Base-by-base conservation (phyloP, 208 protist genomes). In the Vickermania ingenoplastis region DNA sequence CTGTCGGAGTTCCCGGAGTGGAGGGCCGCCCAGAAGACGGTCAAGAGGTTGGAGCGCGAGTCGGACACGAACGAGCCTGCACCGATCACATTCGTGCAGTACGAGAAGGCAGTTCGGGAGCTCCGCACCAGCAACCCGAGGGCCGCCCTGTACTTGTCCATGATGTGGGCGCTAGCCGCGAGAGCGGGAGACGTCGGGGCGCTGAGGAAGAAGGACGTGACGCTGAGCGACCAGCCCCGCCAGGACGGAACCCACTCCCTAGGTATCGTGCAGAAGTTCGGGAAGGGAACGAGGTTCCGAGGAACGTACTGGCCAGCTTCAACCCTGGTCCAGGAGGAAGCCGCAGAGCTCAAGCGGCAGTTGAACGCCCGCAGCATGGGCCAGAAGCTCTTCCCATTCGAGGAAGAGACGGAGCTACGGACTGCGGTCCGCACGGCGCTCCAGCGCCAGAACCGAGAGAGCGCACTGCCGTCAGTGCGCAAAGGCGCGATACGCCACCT, bases 401-500 rank as follows among this genome's bases (percentile, higher is more conserved):
- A n/a, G n/a, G n/a, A n/a, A n/a, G n/a, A n/a, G n/a, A n/a, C n/a
- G n/a, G n/a, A n/a, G n/a, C n/a, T n/a, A n/a, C 36, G 36, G 36
- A 45, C 36, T 45, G 36, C 36, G 50, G 50, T 27, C 21, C 50
- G 50, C 21, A 26, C 50, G 50, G 50, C 50, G 24, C 50, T 54
- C 50, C 13, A 54, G 50, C 13, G 22, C 13, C 13, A 17, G 21
- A 26, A 54, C 50, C 50, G 21, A 26, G 50, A 54, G 24, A 54
- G 13, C 21, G 24, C 50, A 21, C 50, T 54, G 13, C 23, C 50
- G 21, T 54, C 50, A 26, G n/a, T 54, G 21, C 50, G 50, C 21
- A 54, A 54, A 28, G 50, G 50, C 21, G 23, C 50, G n/a, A 54
- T 54, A 17, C 50, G 50, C 21, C 50, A 54, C 50, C 50, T 54